phyloP scores from a whole-genome alignment of 441 rosid genomes.

The Jatropha podagrica region DNA sequence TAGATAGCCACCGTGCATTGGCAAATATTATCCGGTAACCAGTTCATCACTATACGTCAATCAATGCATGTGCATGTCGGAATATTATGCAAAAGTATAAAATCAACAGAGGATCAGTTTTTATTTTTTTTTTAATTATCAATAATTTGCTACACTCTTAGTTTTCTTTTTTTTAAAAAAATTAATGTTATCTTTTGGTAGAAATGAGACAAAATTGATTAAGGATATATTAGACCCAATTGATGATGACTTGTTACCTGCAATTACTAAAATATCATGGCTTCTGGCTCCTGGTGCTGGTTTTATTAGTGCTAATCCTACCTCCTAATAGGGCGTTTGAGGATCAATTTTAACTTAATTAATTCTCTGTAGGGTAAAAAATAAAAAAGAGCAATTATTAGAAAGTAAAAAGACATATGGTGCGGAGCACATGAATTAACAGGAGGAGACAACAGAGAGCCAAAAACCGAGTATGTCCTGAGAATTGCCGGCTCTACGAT shows the following conservation, averaged over 20 bases:
- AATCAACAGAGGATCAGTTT: slow-evolving; percentile 3
- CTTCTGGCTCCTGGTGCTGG: too few relatives aligned
- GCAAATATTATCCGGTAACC: background rate
- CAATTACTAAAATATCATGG: slow-evolving; percentile 1
- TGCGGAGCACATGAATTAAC: background rate
- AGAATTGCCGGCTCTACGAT: slow-evolving; percentile 9
- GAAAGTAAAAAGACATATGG: too few relatives aligned
- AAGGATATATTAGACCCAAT: background rate
- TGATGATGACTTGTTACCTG: slow-evolving; percentile 1
- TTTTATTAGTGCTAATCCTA: background rate
- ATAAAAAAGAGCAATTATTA: too few relatives aligned
- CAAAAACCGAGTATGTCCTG: slow-evolving; percentile 8
- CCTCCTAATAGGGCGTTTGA: background rate
- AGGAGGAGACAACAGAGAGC: background rate
- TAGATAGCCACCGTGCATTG: background rate
- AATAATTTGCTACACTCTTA: background rate
- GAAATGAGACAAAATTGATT: background rate
- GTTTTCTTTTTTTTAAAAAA: background rate
- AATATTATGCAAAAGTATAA: slow-evolving; percentile 4
- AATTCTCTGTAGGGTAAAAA: too few relatives aligned
- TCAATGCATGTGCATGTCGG: slow-evolving; percentile 30
- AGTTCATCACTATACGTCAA: slow-evolving; percentile 17
- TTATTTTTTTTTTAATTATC: background rate
- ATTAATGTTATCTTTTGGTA: background rate
- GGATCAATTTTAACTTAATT: too few relatives aligned